Evolutionary conservation across 257 asterid species (phyloP), one percentile per base, ranked within the genome.

Genomic region (Primulina tabacum): DNA sequence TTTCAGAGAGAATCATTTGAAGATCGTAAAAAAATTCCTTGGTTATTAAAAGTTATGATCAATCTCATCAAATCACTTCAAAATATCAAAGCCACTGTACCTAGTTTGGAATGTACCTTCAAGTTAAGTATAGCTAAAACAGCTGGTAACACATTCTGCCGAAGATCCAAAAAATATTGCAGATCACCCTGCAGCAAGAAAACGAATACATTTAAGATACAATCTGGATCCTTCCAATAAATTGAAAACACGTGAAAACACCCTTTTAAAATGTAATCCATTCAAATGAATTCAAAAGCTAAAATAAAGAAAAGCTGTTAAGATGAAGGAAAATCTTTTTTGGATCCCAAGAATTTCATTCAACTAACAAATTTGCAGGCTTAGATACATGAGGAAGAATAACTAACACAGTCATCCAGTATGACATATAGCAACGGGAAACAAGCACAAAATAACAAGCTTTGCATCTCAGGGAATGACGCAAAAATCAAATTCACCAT

Each of bases 101-200:
- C 63, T 62, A 63, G 62, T 60, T 68, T 59, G 65, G 60, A 75
- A 77, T 83, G 61, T 75, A 91, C 99, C 99, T 84, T 84, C 84
- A 76, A 68, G 75, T 83, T 76, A 73, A 85, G 81, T 65, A 84
- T 71, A 68, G 92, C 70, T 79, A 90, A 77, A 82, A 89, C 86
- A 74, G 89, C 82, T 67, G 84, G 89, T 67, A 90, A 75, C 77
- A 89, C 82, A 79, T 84, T 82, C 83, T 84, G 89, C 80, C 99
- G 84, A 73, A 85, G 89, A 80, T 84, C 72, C 62, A 86, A 77
- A 65, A 83, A 83, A 75, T 93, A 95, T 63, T 82, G 87, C 50
- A 80, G 84, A 85, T 90, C 96, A 62, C 94, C 96, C 97, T 90
- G 64, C 67, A 66, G 72, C 63, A 66, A 72, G 73, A 55, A 33